A percentile compares a stretch with the other conserved stretches of the same genome.
phyloP scores from a whole-genome alignment of 1,284 basidiomycete species.

The Sparassis latifolia region DNA sequence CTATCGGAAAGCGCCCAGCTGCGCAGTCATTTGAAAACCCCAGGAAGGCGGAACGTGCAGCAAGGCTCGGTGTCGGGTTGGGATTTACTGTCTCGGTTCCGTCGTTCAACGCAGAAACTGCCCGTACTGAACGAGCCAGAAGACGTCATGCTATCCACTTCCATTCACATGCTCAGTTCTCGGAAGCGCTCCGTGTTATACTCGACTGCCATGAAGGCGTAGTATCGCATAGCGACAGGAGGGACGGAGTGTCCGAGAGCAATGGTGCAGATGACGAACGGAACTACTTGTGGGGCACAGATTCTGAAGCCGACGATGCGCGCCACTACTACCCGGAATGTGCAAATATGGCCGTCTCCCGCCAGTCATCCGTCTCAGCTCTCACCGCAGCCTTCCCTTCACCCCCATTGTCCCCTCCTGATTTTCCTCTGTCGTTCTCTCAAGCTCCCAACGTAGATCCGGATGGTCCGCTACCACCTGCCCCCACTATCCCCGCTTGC shows the following conservation, averaged over 20 bases:
- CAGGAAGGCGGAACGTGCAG: not conserved
- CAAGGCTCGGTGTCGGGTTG: constrained; percentile 3
- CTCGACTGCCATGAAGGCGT: not conserved
- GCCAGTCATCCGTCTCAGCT: not conserved
- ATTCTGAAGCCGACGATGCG: not conserved
- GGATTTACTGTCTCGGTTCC: constrained; percentile 3
- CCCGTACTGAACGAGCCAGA: constrained; percentile 5
- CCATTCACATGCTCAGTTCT: constrained; percentile 5
- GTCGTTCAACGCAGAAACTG: constrained; percentile 2
- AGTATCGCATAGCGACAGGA: not conserved
- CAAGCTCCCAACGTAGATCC: constrained; percentile 2
- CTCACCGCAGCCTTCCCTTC: constrained; percentile 7
- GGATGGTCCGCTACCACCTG: constrained; percentile 9
- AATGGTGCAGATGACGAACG: not conserved
- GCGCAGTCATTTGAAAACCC: not conserved
- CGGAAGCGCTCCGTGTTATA: constrained; percentile 2
- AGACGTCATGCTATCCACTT: constrained; percentile 6
- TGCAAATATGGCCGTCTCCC: not conserved
- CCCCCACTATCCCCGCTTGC: constrained; percentile 5
- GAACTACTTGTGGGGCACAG: constrained; percentile 1
- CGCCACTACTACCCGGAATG: not conserved
- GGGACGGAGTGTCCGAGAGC: not conserved
- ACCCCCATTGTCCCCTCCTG: constrained; percentile 3
- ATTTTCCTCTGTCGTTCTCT: constrained; percentile 5
- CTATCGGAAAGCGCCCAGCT: constrained; percentile 3